phyloP scores from a whole-genome alignment of 73 alveolate genomes.

The Paramecium biaurelia region DNA sequence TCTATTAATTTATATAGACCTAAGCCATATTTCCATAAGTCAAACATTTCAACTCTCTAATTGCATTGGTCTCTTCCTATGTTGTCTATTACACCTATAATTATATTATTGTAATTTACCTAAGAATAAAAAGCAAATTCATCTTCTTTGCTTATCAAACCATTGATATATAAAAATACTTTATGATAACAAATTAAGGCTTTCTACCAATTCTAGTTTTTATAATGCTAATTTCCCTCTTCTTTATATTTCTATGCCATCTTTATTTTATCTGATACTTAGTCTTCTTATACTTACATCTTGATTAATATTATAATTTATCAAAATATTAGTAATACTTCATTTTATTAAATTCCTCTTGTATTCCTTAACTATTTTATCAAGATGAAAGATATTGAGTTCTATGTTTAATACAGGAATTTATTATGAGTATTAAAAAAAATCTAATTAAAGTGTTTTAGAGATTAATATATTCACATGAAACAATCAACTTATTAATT shows the following conservation, averaged over 20 bases:
- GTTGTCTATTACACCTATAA: background rate
- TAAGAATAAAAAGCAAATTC: background rate
- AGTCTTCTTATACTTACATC: background rate
- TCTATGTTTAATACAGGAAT: no score
- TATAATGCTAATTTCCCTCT: background rate
- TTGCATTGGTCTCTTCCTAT: background rate
- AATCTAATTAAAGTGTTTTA: no score
- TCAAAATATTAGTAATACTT: background rate
- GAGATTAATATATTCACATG: no score
- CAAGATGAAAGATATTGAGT: no score
- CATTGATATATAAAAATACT: slow-evolving; percentile 17
- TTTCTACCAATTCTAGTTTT: background rate
- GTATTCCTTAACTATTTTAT: no score
- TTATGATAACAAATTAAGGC: background rate
- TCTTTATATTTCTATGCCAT: background rate
- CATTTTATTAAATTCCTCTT: no score
- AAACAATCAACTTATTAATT: no score
- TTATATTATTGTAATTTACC: background rate
- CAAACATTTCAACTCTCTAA: background rate
- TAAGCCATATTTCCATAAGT: slow-evolving; percentile 1
- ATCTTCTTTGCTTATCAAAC: background rate
- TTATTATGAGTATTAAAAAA: no score
- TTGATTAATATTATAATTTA: background rate
- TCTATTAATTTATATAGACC: background rate
- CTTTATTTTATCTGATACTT: background rate